Percentiles rank a stretch among this genome's conserved stretches.
phyloP scores from a whole-genome alignment of 1,284 basidiomycete species.

The Wolfiporia cocos region DNA sequence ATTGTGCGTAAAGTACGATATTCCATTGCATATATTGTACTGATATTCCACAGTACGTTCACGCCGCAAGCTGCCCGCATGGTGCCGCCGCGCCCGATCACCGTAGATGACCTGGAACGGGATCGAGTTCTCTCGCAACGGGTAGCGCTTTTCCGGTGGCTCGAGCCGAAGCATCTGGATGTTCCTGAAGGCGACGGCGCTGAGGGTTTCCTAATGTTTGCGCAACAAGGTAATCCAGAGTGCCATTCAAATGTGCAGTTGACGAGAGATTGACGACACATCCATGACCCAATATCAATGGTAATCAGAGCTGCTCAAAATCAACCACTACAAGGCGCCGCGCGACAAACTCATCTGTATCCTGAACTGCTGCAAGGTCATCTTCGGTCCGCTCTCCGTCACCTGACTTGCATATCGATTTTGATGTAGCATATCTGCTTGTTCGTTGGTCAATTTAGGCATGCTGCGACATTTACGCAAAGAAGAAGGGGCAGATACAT shows the following conservation, averaged over 20 bases:
- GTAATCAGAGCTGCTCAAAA: slow-evolving; percentile 89
- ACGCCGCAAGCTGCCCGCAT: slow-evolving; percentile 70
- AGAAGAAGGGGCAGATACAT: slow-evolving; percentile 85
- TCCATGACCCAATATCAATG: too few species aligned
- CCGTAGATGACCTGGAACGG: slow-evolving; percentile 92
- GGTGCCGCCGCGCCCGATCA: slow-evolving; percentile 72
- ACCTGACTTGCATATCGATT: slow-evolving; percentile 6
- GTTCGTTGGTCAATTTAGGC: slow-evolving; percentile 38
- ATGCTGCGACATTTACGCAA: slow-evolving; percentile 82
- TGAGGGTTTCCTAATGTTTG: slow-evolving; percentile 90
- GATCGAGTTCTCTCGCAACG: slow-evolving; percentile 89
- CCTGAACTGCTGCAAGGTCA: slow-evolving; percentile 97
- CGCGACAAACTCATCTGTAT: slow-evolving; percentile 98
- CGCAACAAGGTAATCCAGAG: slow-evolving; percentile 86
- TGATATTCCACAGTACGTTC: slow-evolving; percentile 64
- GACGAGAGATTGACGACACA: too few species aligned
- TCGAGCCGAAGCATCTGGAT: slow-evolving; percentile 87
- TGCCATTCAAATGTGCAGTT: too few species aligned
- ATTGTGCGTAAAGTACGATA: slow-evolving; percentile 49
- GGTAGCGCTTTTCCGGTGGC: slow-evolving; percentile 90
- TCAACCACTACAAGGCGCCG: slow-evolving; percentile 98
- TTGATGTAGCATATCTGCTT: neutral
- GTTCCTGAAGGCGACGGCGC: slow-evolving; percentile 62
- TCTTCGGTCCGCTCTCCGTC: slow-evolving; percentile 71
- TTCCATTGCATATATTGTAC: neutral